Evolutionary conservation across 805 yeast genomes (phyloP), one percentile per base, ranked within the genome.

Genomic region (Nakazawaea holstii): DNA sequence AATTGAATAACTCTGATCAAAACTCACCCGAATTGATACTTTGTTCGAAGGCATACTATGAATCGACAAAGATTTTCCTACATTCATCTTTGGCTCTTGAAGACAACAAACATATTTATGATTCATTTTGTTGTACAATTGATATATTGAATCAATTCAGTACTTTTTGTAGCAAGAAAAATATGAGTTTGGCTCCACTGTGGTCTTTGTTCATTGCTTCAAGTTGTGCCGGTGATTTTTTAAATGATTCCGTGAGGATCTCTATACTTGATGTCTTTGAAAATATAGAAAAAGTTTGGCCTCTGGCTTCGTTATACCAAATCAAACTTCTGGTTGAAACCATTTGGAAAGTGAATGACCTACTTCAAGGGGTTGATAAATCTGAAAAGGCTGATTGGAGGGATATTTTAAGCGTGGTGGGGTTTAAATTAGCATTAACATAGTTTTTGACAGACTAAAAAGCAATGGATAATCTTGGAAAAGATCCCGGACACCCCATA

Each of bases 171-270:
- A 20, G 15, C 11, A 30, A 30, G 3, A 27, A 36, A 29, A 26
- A 35, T n/a, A 6, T 28, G 2, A 52, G 53, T 4, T 53, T 62
- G 11, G 63, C 58, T 30, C 69, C 69, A 6, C 53, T 53, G 9
- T 65, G 69, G 69, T 46, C 65, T n/a, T 35, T 65, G 10, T 49
- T 64, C 10, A 55, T 64, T 2, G 33, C 59, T 2, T 49, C 62
- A 0, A 45, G 53, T 7, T 55, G 60, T 37, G 50, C 50, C 8
- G 51, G 45, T n/a, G 39, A 41, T 14, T 49, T 40, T 5, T 26
- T 37, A 8, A 43, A 53, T 20, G 64, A 55, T 15, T 55, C 52
- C 14, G 31, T 45, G 1, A 47, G 65, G 20, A 8, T 54, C 1
- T 35, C 40, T 17, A 51, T 60, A 1, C 42, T 63, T 24, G 52